Conservation (phyloP, 805 yeast species). For the Zygoascus tannicola region DNA sequence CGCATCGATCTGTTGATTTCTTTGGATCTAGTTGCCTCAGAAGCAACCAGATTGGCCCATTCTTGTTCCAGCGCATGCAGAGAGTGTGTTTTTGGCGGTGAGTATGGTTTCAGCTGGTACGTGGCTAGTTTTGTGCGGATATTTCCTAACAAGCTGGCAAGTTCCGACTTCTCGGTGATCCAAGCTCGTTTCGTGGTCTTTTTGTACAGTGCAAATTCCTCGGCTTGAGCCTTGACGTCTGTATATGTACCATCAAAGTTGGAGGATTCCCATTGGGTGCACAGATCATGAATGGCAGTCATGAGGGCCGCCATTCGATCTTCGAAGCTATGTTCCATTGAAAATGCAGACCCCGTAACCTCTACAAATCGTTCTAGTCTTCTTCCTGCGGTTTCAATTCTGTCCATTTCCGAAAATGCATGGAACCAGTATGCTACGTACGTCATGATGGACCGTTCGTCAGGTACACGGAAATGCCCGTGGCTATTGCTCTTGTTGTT, state of each 20-base stretch:
- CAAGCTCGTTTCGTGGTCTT: conserved; percentile 28
- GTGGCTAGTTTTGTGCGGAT: conserved; percentile 31
- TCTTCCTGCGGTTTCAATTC: conserved; percentile 31
- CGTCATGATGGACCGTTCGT: conserved; percentile 51
- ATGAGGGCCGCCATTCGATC: conserved; percentile 24
- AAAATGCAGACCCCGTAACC: conserved; percentile 23
- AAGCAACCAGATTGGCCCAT: conserved; percentile 27
- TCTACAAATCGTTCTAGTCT: conserved; percentile 32
- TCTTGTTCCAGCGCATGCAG: conserved; percentile 24
- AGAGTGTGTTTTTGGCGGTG: conserved; percentile 27
- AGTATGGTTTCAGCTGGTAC: conserved; percentile 27
- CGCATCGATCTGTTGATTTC: conserved; percentile 26
- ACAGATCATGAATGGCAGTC: conserved; percentile 17
- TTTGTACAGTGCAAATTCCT: conserved; percentile 24
- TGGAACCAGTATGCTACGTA: conserved; percentile 54
- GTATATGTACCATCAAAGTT: conserved; percentile 20
- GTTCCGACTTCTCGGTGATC: conserved; percentile 31
- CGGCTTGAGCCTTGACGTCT: conserved; percentile 23
- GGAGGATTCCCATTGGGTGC: conserved; percentile 23
- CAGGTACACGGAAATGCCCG: conserved; percentile 40
- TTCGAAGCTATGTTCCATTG: conserved; percentile 29
- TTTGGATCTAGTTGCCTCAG: conserved; percentile 28
- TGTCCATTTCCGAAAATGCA: conserved; percentile 31
- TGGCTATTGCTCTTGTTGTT: too few relatives aligned
- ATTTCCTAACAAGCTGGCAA: conserved; percentile 29